A percentile compares a stretch with the other conserved stretches of the same genome.
Evolutionary conservation across 768 basidiomycete species (phyloP).

Genomic region (Rhodotorula paludigena): DNA sequence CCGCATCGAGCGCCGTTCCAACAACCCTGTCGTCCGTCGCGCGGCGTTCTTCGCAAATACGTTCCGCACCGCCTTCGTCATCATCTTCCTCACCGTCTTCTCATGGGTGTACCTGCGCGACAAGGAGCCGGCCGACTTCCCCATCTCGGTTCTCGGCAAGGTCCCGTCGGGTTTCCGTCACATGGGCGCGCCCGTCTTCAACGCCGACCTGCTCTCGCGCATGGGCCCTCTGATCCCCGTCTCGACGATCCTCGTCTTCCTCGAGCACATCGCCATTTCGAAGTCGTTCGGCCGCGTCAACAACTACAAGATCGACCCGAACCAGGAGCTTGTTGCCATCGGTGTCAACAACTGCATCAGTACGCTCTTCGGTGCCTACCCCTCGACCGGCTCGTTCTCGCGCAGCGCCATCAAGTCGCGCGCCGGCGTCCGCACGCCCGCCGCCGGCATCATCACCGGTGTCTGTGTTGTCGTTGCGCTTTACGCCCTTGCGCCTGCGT

Average conservation of each 20-base stretch:
- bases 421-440: slow-evolving; percentile 89
- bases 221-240: slow-evolving; percentile 70
- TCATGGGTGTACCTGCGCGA: slow-evolving; percentile 68
- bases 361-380: slow-evolving; percentile 80
- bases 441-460: slow-evolving; percentile 73
- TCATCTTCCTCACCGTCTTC: slow-evolving; percentile 72
- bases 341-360: slow-evolving; percentile 49
- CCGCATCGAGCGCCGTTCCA: slow-evolving; percentile 56
- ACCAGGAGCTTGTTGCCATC: slow-evolving; percentile 64
- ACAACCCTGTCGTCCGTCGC: slow-evolving; percentile 54
- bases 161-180: slow-evolving; percentile 59
- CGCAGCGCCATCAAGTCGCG: slow-evolving; percentile 90
- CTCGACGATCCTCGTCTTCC: slow-evolving; percentile 67
- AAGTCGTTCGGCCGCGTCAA: slow-evolving; percentile 84
- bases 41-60: slow-evolving; percentile 69
- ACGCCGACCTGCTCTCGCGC: slow-evolving; percentile 36
- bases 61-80: slow-evolving; percentile 52
- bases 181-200: slow-evolving; percentile 54
- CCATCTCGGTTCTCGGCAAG: slow-evolving; percentile 65
- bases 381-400: slow-evolving; percentile 95
- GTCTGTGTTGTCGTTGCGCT: slow-evolving; percentile 11
- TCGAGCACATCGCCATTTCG: slow-evolving; percentile 85
- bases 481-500: slow-evolving; percentile 5
- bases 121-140: slow-evolving; percentile 59
- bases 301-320: slow-evolving; percentile 70